Conservation (phyloP, 2,329 filamentous ascomycete species). For the Drechslerella dactyloides region DNA sequence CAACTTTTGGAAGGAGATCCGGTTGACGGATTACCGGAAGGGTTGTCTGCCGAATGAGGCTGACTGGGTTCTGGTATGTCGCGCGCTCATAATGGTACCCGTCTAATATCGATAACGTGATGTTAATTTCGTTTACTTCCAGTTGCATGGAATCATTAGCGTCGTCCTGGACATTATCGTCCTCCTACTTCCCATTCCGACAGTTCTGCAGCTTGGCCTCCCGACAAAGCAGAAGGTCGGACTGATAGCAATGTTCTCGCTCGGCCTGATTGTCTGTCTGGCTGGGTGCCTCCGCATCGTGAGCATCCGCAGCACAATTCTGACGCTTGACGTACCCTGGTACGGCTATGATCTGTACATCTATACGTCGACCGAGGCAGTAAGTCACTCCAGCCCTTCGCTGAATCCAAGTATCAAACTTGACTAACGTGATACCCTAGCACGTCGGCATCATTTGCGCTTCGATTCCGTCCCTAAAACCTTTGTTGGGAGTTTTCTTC, state of each 20-base stretch:
- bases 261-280: slow-evolving; percentile 46
- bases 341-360: slow-evolving; percentile 48
- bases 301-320: slow-evolving; percentile 39
- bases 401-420: background rate
- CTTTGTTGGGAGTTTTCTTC: slow-evolving; percentile 43
- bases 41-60: slow-evolving; percentile 44
- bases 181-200: slow-evolving; percentile 41
- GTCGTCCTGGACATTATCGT: slow-evolving; percentile 43
- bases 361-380: slow-evolving; percentile 46
- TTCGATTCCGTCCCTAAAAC: slow-evolving; percentile 44
- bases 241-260: slow-evolving; percentile 48
- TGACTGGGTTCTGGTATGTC: slow-evolving; percentile 40
- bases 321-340: slow-evolving; percentile 44
- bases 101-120: background rate
- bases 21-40: slow-evolving; percentile 18
- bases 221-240: slow-evolving; percentile 46
- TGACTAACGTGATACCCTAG: slow-evolving; percentile 18
- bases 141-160: slow-evolving; percentile 46
- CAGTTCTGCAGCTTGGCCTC: slow-evolving; percentile 32
- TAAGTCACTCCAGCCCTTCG: slow-evolving; percentile 15
- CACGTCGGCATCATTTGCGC: slow-evolving; percentile 50
- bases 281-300: slow-evolving; percentile 44
- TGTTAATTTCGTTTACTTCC: background rate
- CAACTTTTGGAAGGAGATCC: slow-evolving; percentile 48
- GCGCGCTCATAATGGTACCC: background rate